Conservation (phyloP, 2,329 filamentous ascomycete genomes). For the Pleomassaria siparia region DNA sequence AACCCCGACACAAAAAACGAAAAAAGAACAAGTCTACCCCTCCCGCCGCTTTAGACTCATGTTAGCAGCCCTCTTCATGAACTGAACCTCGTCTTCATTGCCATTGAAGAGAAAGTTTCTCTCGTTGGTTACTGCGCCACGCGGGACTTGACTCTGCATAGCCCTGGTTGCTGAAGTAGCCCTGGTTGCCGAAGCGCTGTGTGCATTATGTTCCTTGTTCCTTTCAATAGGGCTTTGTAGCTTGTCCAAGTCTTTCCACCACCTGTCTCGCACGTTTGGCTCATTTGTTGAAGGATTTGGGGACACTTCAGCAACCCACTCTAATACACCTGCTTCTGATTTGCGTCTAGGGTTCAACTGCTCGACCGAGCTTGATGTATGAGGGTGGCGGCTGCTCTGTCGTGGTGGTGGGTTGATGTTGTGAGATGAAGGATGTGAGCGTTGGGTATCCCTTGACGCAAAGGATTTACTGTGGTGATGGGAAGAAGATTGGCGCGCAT, state of each 20-base stretch:
- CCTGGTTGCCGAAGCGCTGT: neutral
- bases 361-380: constrained; percentile 13
- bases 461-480: neutral
- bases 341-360: constrained; percentile 6
- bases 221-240: constrained; percentile 1
- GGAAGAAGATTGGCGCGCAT: constrained; percentile 4
- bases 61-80: constrained; percentile 18
- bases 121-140: constrained; percentile 7
- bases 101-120: constrained; percentile 30
- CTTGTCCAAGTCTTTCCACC: constrained; percentile 24
- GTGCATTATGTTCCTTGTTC: no score
- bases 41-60: neutral
- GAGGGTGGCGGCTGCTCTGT: constrained; percentile 13
- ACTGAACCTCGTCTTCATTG: constrained; percentile 28
- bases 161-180: constrained; percentile 9
- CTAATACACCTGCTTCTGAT: constrained; percentile 9
- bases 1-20: neutral
- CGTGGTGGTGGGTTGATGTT: constrained; percentile 6
- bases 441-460: constrained; percentile 11
- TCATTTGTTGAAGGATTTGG: constrained; percentile 21
- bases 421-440: neutral
- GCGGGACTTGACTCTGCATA: constrained; percentile 3
- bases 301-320: constrained; percentile 19
- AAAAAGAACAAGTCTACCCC: neutral
- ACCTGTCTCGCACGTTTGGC: constrained; percentile 21